Conservation (phyloP, 163 green algal species). For the Coccomyxa subellipsoidea region DNA sequence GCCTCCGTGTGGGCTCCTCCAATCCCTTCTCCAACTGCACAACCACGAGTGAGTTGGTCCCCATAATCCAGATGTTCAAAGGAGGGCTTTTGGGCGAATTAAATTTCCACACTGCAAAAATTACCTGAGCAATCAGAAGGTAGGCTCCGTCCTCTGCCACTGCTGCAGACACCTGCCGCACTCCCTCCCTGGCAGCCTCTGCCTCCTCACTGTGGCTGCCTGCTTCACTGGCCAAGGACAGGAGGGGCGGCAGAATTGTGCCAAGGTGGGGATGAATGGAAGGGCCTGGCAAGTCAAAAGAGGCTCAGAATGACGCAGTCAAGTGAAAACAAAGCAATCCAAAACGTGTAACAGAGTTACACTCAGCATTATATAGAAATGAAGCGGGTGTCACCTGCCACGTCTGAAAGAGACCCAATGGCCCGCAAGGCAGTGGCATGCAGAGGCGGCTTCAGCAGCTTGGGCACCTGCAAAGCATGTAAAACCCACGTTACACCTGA, state of each 20-base stretch:
- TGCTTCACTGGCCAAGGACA: slow-evolving; percentile 52
- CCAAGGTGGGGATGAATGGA: slow-evolving; percentile 69
- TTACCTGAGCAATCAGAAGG: slow-evolving; percentile 48
- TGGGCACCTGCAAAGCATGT: slow-evolving; percentile 11
- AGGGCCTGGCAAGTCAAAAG: slow-evolving; percentile 26
- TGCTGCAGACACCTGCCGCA: slow-evolving; percentile 26
- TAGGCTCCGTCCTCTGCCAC: slow-evolving; percentile 76
- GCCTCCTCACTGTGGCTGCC: slow-evolving; percentile 21
- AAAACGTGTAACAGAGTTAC: too few species aligned
- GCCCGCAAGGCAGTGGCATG: slow-evolving; percentile 54
- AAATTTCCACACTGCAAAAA: too few species aligned
- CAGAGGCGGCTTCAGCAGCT: slow-evolving; percentile 44
- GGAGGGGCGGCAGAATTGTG: slow-evolving; percentile 70
- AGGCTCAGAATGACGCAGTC: too few species aligned
- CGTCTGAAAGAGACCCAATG: slow-evolving; percentile 74
- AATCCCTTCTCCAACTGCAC: slow-evolving; percentile 73
- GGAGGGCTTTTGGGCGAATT: too few species aligned
- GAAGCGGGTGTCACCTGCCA: slow-evolving; percentile 41
- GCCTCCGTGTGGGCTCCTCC: slow-evolving; percentile 58
- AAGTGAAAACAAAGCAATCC: too few species aligned
- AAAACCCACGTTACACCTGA: not conserved
- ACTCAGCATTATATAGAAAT: too few species aligned
- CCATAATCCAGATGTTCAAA: too few species aligned
- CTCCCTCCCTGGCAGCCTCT: slow-evolving; percentile 32
- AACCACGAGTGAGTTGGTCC: too few species aligned